Evolutionary conservation across 441 rosid genomes (phyloP).

Genomic region (Geranium incanum): DNA sequence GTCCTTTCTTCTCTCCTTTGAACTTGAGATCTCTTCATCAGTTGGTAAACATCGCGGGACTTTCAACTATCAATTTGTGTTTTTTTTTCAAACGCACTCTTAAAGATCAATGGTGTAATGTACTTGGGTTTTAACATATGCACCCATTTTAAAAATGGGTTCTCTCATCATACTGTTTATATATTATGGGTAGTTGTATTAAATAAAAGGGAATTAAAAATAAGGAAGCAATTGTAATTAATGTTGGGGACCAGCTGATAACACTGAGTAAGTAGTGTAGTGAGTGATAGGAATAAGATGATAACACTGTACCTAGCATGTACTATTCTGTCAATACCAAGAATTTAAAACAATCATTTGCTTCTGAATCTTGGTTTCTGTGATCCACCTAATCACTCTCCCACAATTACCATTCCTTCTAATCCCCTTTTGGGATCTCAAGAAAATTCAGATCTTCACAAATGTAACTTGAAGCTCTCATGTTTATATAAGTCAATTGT

Average conservation of each 20-base stretch:
- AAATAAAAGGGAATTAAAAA: background rate
- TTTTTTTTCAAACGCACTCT: too few relatives aligned
- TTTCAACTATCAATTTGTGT: too few relatives aligned
- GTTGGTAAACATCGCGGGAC: too few relatives aligned
- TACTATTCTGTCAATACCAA: conserved; percentile 9
- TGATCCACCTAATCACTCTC: background rate
- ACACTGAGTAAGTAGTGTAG: background rate
- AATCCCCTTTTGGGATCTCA: too few relatives aligned
- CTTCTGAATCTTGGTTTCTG: conserved; percentile 2
- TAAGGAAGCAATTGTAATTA: background rate
- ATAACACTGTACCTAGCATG: background rate
- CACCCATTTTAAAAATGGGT: too few relatives aligned
- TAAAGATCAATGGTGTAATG: too few relatives aligned
- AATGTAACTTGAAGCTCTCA: too few relatives aligned
- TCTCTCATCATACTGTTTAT: background rate
- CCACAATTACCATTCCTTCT: background rate
- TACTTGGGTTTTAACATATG: too few relatives aligned
- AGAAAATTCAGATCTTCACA: too few relatives aligned
- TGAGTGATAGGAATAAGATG: too few relatives aligned
- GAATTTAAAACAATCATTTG: conserved; percentile 11
- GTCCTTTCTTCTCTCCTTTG: background rate
- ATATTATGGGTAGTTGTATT: background rate
- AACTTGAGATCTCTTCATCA: too few relatives aligned
- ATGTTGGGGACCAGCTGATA: conserved; percentile 9
- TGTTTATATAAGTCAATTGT: too few relatives aligned